Base-by-base conservation (phyloP, 148 eudicot species). In the Vaccinium vitisidaea region DNA sequence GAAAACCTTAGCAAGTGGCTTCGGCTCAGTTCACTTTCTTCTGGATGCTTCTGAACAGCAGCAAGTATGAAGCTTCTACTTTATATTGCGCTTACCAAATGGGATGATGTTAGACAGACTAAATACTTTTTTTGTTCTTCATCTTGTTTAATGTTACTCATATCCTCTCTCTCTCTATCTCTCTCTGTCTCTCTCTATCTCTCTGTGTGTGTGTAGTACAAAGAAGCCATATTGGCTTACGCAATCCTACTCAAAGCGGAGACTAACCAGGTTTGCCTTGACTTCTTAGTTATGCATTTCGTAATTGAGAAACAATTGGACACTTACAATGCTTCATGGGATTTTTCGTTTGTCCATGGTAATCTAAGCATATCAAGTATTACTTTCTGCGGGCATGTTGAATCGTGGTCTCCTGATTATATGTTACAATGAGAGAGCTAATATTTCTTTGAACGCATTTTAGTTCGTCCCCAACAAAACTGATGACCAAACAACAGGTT, bases 11-110 rank as follows among this genome's bases (percentile, higher is more conserved):
- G 99, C 99, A 53, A 96, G 98, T 89, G 99, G 99, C 84, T 96
- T 96, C 90, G 99, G 99, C 58, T 88, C 99, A 46, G 92, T 96
- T 85, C 92, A 96, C 89, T 96, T 96, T 90, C 99, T 96, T 83
- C 86, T 96, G 76, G 99, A 96, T 90, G 99, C 99, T 89, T 96
- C 99, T 83, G 97, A 93, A 76, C 98, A 96, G 83, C 99, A 96
- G 90, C 98, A 92, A 87, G 99, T 96, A 84, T 92, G 99, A 84
- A 84, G 30, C 83, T 80, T 30, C 43, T 53, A 13, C 48, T 6
- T 79, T 75, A 10, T 23, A 23, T 74, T 43, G 6, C 3, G 21
- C 48, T 79, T 80, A 48, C 36, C 7, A 55, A 52, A 79, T 30
- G 82, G 48, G 82, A 56, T 32, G 50, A 55, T 79, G 15, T 55